A percentile compares a stretch with the other conserved stretches of the same genome.
These are phyloP conservation scores for Reticulascus tulasneorum DNA, from an alignment of 2,329 filamentous ascomycete genomes.

Conservation along the genomic window DNA sequence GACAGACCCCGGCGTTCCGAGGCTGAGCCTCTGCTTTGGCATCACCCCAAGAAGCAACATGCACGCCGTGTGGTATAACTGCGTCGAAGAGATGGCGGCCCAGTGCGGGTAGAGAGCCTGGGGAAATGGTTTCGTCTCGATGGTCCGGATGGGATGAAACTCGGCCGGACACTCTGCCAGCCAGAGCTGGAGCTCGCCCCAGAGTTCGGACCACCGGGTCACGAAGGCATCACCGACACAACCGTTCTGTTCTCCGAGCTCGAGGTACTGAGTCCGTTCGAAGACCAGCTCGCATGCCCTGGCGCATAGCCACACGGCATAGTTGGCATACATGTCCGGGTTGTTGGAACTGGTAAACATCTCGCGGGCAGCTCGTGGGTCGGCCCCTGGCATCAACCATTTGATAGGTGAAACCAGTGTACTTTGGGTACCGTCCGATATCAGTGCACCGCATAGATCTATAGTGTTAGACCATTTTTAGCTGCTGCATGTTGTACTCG, in stretches of 20 bases:
- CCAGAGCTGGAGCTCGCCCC: constrained; percentile 49
- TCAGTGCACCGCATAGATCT: constrained; percentile 54
- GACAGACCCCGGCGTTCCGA: constrained; percentile 29
- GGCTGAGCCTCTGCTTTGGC: constrained; percentile 23
- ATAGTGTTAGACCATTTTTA: constrained; percentile 1
- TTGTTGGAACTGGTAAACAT: constrained; percentile 25
- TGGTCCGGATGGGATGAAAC: constrained; percentile 39
- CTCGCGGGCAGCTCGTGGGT: constrained; percentile 28
- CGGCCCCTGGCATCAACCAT: constrained; percentile 40
- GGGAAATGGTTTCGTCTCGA: constrained; percentile 43
- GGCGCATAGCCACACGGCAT: constrained; percentile 53
- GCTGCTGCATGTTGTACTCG: too few species aligned
- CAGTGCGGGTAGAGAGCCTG: constrained; percentile 49
- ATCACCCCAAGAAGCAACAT: constrained; percentile 45
- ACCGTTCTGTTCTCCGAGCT: constrained; percentile 42
- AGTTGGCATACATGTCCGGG: constrained; percentile 56
- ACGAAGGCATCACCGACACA: constrained; percentile 35
- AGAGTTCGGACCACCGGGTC: constrained; percentile 43
- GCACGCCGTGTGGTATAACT: constrained; percentile 53
- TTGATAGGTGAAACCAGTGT: constrained; percentile 46
- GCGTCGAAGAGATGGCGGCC: constrained; percentile 53
- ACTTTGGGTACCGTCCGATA: constrained; percentile 47
- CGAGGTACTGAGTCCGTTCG: constrained; percentile 42
- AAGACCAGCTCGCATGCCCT: constrained; percentile 47
- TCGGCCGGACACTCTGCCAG: constrained; percentile 39